Evolutionary conservation across 257 asterid genomes (phyloP), one percentile per base, ranked within the genome.

Genomic region (Nicotiana knightiana): DNA sequence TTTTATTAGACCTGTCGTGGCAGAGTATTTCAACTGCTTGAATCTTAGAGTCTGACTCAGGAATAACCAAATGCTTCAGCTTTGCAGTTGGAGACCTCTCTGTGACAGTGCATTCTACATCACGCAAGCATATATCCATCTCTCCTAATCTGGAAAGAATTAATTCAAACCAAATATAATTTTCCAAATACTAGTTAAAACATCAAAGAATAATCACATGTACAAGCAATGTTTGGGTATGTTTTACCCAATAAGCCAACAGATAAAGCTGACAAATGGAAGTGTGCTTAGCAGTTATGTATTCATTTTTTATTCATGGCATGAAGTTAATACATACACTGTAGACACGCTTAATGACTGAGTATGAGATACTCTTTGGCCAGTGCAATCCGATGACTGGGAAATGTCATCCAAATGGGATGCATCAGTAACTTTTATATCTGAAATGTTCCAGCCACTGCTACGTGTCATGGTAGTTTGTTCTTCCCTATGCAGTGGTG

Each of bases 111-210:
- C 58, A 67, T 71, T 87, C 64, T 28, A 71, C 82, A 86, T 59
- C 76, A 61, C 58, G 73, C 64, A 46, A 63, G 82, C 81, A 67
- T 81, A 51, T 65, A 51, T 81, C 80, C 30, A 80, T 30, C 73
- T 83, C 82, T 87, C 75, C 88, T 76, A 91, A 85, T 82, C 93
- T 93, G 89, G 62, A 77, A 85, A 26, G 70, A 80, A 67, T 7
- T 66, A 82, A 39, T 39, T 61, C 35, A 67, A 79, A 46, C 57
- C 63, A 51, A 75, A 51, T 26, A 28, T 28, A 64, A 28, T 28
- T 48, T 75, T 24, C 7, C 63, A 26, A 75, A 61, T 26, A 73
- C 79, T 15, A 26, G 16, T 48, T 48, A 73, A 48, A 26, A 64
- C 9, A 28, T 2, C 21, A 11, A 13, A 64, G 15, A 64, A 64